Evolutionary conservation across 495 filamentous ascomycete species (phyloP).

Genomic region (Tuber aestivum): DNA sequence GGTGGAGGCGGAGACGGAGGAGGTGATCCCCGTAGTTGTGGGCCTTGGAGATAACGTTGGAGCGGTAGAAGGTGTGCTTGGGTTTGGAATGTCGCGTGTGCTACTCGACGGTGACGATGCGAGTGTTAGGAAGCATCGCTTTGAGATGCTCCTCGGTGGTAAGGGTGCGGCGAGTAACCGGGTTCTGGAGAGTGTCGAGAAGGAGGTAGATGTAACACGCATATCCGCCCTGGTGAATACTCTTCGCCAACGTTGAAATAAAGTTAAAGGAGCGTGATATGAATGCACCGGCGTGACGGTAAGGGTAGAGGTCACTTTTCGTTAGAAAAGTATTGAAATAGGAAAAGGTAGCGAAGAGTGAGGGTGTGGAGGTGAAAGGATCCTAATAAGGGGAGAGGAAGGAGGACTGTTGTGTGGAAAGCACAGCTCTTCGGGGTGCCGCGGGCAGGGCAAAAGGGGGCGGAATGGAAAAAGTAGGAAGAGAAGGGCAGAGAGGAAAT

Average conservation of each 20-base stretch:
- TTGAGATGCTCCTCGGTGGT: slow-evolving; percentile 2
- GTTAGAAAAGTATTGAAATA: background rate
- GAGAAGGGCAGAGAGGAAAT: background rate
- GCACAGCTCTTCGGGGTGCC: background rate
- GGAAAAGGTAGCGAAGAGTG: background rate
- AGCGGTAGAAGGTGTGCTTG: background rate
- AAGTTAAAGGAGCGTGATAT: background rate
- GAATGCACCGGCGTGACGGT: background rate
- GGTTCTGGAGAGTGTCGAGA: background rate
- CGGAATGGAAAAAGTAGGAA: background rate
- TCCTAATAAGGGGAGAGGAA: background rate
- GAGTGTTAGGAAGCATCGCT: slow-evolving; percentile 1
- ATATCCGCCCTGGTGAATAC: background rate
- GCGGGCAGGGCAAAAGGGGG: slow-evolving; percentile 5
- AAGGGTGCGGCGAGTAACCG: background rate
- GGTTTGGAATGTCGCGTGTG: slow-evolving; percentile 2
- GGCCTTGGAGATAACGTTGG: slow-evolving; percentile 9
- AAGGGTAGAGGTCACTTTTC: background rate
- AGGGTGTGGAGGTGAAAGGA: background rate
- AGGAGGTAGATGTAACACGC: background rate
- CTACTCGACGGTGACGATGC: background rate
- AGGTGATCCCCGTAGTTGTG: slow-evolving; percentile 15
- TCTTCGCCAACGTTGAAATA: background rate
- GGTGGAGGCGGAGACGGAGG: slow-evolving; percentile 5
- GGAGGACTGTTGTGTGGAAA: slow-evolving; percentile 10